Conservation (phyloP, 805 yeast genomes). For the Zygotorulaspora danielsina region DNA sequence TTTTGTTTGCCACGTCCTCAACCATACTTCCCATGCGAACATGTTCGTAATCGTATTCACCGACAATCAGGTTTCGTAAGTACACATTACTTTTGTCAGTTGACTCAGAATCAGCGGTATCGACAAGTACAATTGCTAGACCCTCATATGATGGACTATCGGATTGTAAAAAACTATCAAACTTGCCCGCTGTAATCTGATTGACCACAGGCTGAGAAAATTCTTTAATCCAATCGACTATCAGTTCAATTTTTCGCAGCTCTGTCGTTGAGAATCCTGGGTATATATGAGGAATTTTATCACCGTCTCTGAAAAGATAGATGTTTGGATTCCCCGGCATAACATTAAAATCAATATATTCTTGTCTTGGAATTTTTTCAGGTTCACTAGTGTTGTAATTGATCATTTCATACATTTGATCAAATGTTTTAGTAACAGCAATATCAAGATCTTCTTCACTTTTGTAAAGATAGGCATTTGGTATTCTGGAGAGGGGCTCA, state of each 20-base stretch:
- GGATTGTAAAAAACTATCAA: conserved; percentile 16
- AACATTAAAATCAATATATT: conserved; percentile 47
- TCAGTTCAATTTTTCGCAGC: conserved; percentile 46
- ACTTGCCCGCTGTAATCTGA: conserved; percentile 44
- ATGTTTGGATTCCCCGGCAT: conserved; percentile 60
- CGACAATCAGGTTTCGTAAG: conserved; percentile 26
- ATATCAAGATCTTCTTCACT: conserved; percentile 46
- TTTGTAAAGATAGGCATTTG: conserved; percentile 51
- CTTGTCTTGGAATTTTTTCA: conserved; percentile 39
- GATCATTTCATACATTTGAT: conserved; percentile 40
- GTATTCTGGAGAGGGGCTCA: conserved; percentile 56
- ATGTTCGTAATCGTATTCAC: conserved; percentile 48
- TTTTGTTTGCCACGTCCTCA: conserved; percentile 36
- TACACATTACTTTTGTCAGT: conserved; percentile 23
- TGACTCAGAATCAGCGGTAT: conserved; percentile 20
- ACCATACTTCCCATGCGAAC: conserved; percentile 41
- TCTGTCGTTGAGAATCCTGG: conserved; percentile 64
- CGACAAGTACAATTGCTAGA: conserved; percentile 22
- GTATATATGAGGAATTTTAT: conserved; percentile 48
- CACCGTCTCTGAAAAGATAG: conserved; percentile 54
- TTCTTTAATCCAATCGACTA: conserved; percentile 48
- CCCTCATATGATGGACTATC: conserved; percentile 19
- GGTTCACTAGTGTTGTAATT: conserved; percentile 41
- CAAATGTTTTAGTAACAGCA: conserved; percentile 37
- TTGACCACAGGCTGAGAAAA: conserved; percentile 50